Evolutionary conservation across 441 rosid species (phyloP).

Genomic region (Gossypium aridum): DNA sequence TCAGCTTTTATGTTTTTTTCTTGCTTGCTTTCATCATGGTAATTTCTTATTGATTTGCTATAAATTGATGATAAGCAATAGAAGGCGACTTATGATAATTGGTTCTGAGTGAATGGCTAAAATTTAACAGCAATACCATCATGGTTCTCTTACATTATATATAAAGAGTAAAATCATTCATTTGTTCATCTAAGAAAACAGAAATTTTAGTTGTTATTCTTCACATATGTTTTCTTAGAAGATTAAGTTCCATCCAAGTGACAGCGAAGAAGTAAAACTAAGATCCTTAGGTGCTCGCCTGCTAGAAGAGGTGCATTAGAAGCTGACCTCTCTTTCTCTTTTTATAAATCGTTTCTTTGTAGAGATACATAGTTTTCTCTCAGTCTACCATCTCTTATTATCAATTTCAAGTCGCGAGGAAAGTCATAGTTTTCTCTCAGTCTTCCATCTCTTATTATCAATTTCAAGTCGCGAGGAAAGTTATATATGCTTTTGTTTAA

Average conservation of each 20-base stretch:
- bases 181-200: neutral
- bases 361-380: neutral
- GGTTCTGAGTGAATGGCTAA: neutral
- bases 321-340: neutral
- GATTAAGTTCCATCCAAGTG: neutral
- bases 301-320: neutral
- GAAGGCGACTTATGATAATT: neutral
- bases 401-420: too few relatives aligned
- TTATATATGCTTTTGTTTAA: neutral
- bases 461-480: neutral
- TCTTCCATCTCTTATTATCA: neutral
- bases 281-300: neutral
- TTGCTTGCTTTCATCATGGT: neutral
- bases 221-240: neutral
- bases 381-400: too few relatives aligned
- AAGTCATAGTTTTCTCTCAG: too few relatives aligned
- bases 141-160: neutral
- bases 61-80: neutral
- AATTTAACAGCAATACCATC: neutral
- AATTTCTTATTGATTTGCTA: neutral
- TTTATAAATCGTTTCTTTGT: neutral
- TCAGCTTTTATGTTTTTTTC: neutral
- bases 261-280: neutral
- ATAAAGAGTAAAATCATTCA: neutral
- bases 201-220: neutral